Evolutionary conservation across 2,329 filamentous ascomycete genomes (phyloP).

Genomic region (Ploettnerulaceae sp.): DNA sequence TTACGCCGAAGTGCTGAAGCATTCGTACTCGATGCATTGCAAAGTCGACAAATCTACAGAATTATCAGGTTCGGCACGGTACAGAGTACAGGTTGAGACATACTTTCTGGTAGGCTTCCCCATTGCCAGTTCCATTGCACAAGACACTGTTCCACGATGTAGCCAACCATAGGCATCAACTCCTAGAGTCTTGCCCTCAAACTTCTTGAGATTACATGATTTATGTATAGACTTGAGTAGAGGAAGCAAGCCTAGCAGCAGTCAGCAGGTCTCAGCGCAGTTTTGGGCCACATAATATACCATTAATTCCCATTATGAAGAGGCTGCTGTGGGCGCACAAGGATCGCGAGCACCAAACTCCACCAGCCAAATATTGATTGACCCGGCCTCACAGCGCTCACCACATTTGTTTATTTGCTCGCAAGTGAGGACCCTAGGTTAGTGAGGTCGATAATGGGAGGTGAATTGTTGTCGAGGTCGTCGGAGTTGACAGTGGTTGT

Average conservation of each 20-base stretch:
- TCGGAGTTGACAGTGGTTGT: constrained; percentile 11
- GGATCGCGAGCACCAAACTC: constrained; percentile 20
- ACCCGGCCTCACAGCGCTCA: constrained; percentile 4
- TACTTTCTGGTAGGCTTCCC: constrained; percentile 85
- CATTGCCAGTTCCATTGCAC: constrained; percentile 84
- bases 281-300: constrained; percentile 5
- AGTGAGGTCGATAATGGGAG: neutral
- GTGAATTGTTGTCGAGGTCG: constrained; percentile 4
- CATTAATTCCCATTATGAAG: constrained; percentile 31
- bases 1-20: constrained; percentile 89
- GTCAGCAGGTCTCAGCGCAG: neutral
- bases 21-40: constrained; percentile 87
- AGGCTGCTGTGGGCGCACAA: neutral
- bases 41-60: constrained; percentile 75
- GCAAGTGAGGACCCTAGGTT: no score
- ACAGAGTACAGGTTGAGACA: constrained; percentile 30
- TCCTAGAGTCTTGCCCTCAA: constrained; percentile 81
- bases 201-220: constrained; percentile 80
- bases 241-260: constrained; percentile 67
- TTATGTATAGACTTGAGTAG: constrained; percentile 96
- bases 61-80: constrained; percentile 3
- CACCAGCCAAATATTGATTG: constrained; percentile 20
- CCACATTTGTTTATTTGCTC: neutral
- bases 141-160: constrained; percentile 85
- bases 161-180: constrained; percentile 98